These are phyloP conservation scores for Trichoderma sp. DNA, from an alignment of 2,329 filamentous ascomycete species.

Conservation along the genomic window DNA sequence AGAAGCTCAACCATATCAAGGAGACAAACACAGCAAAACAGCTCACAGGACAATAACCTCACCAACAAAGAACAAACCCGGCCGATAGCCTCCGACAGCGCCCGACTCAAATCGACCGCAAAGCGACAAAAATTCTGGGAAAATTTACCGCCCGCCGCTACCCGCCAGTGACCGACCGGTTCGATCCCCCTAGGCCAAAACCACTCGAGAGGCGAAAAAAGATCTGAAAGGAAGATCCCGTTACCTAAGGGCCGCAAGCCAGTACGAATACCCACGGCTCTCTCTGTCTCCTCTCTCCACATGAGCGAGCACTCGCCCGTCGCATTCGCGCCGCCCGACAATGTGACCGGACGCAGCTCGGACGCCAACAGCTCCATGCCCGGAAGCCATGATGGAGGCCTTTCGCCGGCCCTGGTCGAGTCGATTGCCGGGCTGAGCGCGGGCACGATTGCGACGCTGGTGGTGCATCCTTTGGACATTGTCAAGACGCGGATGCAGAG, in stretches of 20 bases:
- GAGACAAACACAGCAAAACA: neutral
- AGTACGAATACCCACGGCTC: no score
- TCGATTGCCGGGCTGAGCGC: slow-evolving; percentile 87
- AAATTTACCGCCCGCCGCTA: slow-evolving; percentile 4
- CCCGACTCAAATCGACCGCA: neutral
- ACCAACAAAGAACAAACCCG: neutral
- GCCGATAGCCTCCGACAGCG: neutral
- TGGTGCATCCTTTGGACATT: slow-evolving; percentile 89
- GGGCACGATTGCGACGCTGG: slow-evolving; percentile 81
- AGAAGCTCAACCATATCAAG: neutral
- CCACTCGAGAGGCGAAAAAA: no score
- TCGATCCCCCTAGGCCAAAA: no score
- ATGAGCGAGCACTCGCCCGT: slow-evolving; percentile 25
- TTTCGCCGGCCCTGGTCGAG: slow-evolving; percentile 80
- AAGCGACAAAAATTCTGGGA: neutral
- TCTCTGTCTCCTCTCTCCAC: neutral
- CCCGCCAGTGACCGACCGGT: slow-evolving; percentile 12
- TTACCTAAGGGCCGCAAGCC: no score
- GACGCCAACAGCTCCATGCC: slow-evolving; percentile 47
- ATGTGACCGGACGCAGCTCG: slow-evolving; percentile 34
- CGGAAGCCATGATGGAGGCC: slow-evolving; percentile 56
- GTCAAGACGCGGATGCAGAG: slow-evolving; percentile 95
- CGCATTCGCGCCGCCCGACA: slow-evolving; percentile 21
- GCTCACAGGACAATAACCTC: neutral
- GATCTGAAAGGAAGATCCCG: no score